A percentile compares a stretch with the other conserved stretches of the same genome.
phyloP scores from a whole-genome alignment of 352 stramenopile genomes.

The Elongisporangium anandrum region DNA sequence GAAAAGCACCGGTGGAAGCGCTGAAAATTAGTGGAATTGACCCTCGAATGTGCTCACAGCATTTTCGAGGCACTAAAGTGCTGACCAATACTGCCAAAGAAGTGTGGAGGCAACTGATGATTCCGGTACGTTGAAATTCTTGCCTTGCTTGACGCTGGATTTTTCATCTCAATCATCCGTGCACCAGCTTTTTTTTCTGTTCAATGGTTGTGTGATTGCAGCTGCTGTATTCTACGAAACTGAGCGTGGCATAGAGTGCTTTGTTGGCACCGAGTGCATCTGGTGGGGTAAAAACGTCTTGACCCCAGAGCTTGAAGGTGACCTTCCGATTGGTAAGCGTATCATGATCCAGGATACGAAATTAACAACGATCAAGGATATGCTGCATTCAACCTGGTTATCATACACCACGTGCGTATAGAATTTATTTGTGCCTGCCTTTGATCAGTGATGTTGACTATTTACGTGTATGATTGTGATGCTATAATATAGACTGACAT shows the following conservation, averaged over 20 bases:
- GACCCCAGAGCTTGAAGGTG: slow-evolving; percentile 27
- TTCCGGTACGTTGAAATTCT: slow-evolving; percentile 35
- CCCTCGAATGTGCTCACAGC: slow-evolving; percentile 14
- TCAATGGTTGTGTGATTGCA: slow-evolving; percentile 57
- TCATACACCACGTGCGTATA: slow-evolving; percentile 54
- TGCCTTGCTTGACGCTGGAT: background rate
- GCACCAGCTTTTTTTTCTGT: slow-evolving; percentile 67
- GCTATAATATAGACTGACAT: slow-evolving; percentile 39
- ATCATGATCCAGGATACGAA: slow-evolving; percentile 57
- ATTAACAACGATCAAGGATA: slow-evolving; percentile 48
- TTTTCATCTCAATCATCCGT: background rate
- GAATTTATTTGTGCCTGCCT: background rate
- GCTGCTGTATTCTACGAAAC: slow-evolving; percentile 71
- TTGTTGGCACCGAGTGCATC: slow-evolving; percentile 41
- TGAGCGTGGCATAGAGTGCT: slow-evolving; percentile 66
- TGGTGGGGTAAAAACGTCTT: slow-evolving; percentile 61
- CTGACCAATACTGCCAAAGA: slow-evolving; percentile 49
- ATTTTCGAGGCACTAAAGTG: slow-evolving; percentile 66
- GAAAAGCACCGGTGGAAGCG: background rate
- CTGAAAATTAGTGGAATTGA: background rate
- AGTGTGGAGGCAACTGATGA: slow-evolving; percentile 52
- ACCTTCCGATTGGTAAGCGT: slow-evolving; percentile 48
- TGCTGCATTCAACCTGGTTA: slow-evolving; percentile 69
- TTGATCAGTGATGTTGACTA: background rate
- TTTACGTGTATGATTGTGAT: background rate